Evolutionary conservation across 768 basidiomycete species (phyloP), one percentile per base, ranked within the genome.

Genomic region (Porphyrellus cyaneotinctus): DNA sequence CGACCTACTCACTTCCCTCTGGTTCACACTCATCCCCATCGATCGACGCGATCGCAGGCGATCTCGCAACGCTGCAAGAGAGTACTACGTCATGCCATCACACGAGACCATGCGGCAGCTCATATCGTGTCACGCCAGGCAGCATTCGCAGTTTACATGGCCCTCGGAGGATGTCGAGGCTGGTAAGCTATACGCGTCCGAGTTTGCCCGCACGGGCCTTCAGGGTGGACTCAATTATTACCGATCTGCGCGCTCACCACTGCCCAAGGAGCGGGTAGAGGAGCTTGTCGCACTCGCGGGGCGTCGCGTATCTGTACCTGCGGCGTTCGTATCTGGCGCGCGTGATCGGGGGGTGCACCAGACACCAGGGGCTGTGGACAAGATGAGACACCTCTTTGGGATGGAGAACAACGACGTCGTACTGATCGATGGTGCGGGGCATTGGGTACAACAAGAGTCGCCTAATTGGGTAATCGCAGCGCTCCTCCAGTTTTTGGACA

Each of bases 301-400:
- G 44, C 78, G 72, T 64, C 70, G 61, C 47, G 74, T 83, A 9
- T 66, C 72, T 28, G 70, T 82, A 5, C 81, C 83, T 17, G 78
- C 79, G 2, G 79, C 80, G 73, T 86, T 80, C 61, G 57, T 87
- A 12, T 68, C 78, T 1, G 84, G 84, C 2, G 68, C 63, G 46
- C 69, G 74, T 52, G 84, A 85, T 63, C 85, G 84, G 84, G 82
- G 83, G 0, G 72, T 75, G n/a, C 80, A 76, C 57, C 83, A 84
- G 64, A 50, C 52, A 0, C 83, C 81, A 4, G 79, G 79, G 0
- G 76, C 72, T 2, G 52, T 69, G 30, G 75, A 78, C 35, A 67
- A 66, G 61, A 79, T 83, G 83, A 49, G 17, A 26, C 43, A 32
- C 41, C 31, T 22, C 28, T 60, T 58, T 47, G 58, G 58, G 20